Base-by-base conservation (phyloP, 805 yeast genomes). In the Cyberlindnera maritima region DNA sequence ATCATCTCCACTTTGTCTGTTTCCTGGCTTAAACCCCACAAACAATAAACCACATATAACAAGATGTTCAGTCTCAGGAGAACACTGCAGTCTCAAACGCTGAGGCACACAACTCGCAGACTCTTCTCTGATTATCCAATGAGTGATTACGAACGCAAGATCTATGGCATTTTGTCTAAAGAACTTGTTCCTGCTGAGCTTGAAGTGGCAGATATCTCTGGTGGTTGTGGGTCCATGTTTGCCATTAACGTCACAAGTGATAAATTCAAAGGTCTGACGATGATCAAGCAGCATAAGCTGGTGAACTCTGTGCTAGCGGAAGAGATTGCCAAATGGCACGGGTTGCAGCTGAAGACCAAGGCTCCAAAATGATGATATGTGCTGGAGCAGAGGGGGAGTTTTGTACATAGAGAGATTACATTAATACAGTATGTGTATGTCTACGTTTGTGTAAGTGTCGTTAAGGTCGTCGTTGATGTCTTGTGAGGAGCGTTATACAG, bases 171-270 rank as follows among this genome's bases (percentile, higher is more conserved):
- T 46, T 69, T 90, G 34, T 58, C 72, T 11, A 64, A 71, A 20
- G 75, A 75, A 45, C 77, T 92, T 40, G 55, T 70, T 7, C 97
- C 99, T 2, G 64, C 68, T 26, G 67, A 66, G 31, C 68, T 91
- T 39, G 72, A 75, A 23, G 97, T 92, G 7, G 72, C 75, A 53
- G 98, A 92, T 62, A 81, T 92, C 9, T 83, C 94, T 23, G 98
- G 92, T 17, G 99, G 99, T 1, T 94, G 99, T 68, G 99, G 99
- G 1, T 90, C 97, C 7, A 94, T 94, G 99, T 94, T 89, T 68
- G 89, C 96, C 40, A 92, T 94, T 42, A 70, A 75, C 48, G 78
- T 94, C 15, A 85, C 82, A 39, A 82, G 94, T 44, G 74, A 72
- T 2, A 70, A 79, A 59, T 94, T 94, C 68, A 80, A 85, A 56